Conservation (phyloP, 2,329 filamentous ascomycete species). For the Lachnellula arida region DNA sequence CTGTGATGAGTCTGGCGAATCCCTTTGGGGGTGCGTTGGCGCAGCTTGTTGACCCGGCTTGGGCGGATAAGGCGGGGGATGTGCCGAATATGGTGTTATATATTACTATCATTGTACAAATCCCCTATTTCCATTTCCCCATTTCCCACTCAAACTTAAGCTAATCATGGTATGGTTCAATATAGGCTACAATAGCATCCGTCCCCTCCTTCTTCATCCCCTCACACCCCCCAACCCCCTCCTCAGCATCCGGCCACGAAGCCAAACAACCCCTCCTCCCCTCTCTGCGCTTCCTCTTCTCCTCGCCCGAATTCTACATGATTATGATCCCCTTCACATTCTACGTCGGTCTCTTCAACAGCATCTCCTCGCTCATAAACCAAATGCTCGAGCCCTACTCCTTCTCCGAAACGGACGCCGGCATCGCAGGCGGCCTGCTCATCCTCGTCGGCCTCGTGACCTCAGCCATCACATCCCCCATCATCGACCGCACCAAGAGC, state of each 20-base stretch:
- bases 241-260: conserved; percentile 55
- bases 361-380: conserved; percentile 79
- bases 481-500: conserved; percentile 79
- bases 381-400: conserved; percentile 85
- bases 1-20: conserved; percentile 79
- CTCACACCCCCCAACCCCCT: conserved; percentile 69
- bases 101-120: conserved; percentile 71
- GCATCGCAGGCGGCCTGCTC: conserved; percentile 82
- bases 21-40: conserved; percentile 85
- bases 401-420: conserved; percentile 77
- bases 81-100: conserved; percentile 82
- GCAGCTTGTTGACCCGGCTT: conserved; percentile 79
- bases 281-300: conserved; percentile 50
- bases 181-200: conserved; percentile 55
- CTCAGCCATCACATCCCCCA: conserved; percentile 70
- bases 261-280: conserved; percentile 48
- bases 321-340: conserved; percentile 74
- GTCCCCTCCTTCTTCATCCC: conserved; percentile 82
- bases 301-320: conserved; percentile 71
- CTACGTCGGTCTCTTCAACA: conserved; percentile 94
- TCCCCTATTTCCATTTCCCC: background rate
- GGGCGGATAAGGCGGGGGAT: conserved; percentile 55
- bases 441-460: conserved; percentile 78
- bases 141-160: background rate
- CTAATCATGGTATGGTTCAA: conserved; percentile 3